These are phyloP conservation scores for Scedosporium apiospermum DNA, from an alignment of 2,329 filamentous ascomycete genomes.

Conservation along the genomic window DNA sequence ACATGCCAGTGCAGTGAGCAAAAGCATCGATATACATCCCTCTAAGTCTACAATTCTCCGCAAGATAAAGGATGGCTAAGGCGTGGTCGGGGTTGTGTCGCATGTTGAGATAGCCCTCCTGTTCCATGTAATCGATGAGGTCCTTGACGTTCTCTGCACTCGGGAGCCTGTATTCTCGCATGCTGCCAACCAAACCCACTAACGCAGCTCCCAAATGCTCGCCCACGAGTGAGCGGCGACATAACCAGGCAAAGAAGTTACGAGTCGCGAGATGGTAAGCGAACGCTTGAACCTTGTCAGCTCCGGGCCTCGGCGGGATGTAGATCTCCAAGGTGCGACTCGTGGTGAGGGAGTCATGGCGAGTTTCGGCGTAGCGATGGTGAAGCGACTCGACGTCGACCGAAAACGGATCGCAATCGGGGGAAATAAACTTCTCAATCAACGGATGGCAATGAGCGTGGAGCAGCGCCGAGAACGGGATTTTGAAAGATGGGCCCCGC, in stretches of 20 bases:
- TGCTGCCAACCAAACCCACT: conserved; percentile 53
- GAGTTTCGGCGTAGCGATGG: not conserved
- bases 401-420: not conserved
- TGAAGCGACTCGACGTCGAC: not conserved
- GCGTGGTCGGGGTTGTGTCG: conserved; percentile 58
- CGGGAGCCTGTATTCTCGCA: conserved; percentile 50
- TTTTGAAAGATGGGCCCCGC: conserved; percentile 56
- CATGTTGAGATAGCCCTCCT: conserved; percentile 61
- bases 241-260: conserved; percentile 67
- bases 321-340: conserved; percentile 47
- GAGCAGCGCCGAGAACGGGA: conserved; percentile 50
- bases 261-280: conserved; percentile 59
- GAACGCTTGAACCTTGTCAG: conserved; percentile 44
- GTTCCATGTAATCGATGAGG: conserved; percentile 55
- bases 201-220: conserved; percentile 54
- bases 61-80: conserved; percentile 56
- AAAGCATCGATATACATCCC: conserved; percentile 67
- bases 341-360: conserved; percentile 12
- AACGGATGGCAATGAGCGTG: conserved; percentile 50
- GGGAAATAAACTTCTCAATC: conserved; percentile 37
- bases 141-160: conserved; percentile 49
- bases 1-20: conserved; percentile 72
- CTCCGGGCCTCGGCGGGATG: conserved; percentile 52
- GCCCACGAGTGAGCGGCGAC: conserved; percentile 57
- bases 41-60: conserved; percentile 53